These are phyloP conservation scores for Tolypocladium pustulatum DNA, from an alignment of 2,329 filamentous ascomycete species.

Conservation along the genomic window DNA sequence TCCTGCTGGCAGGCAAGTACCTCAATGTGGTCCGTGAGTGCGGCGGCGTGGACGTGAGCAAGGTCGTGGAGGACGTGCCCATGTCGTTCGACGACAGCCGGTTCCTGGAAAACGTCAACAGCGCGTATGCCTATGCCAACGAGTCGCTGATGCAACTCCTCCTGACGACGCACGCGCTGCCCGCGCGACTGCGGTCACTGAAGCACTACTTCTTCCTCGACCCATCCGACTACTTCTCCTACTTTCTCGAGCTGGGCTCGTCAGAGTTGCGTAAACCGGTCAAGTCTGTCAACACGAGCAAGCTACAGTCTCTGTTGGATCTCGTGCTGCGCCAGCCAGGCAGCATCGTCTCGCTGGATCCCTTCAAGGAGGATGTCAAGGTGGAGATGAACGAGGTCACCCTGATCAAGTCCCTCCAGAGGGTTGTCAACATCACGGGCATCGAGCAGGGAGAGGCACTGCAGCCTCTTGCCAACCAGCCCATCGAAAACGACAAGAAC, in stretches of 20 bases:
- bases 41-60: conserved; percentile 87
- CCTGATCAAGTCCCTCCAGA: conserved; percentile 86
- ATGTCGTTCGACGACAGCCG: conserved; percentile 82
- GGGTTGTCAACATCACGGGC: conserved; percentile 92
- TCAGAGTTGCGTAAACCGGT: conserved; percentile 87
- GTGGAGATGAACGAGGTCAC: conserved; percentile 94
- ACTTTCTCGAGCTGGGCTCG: conserved; percentile 85
- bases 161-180: conserved; percentile 84
- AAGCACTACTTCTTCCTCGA: conserved; percentile 99
- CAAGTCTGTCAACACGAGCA: conserved; percentile 79
- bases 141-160: conserved; percentile 84
- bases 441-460: conserved; percentile 84
- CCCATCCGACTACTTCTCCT: conserved; percentile 94
- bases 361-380: conserved; percentile 97
- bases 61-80: conserved; percentile 79
- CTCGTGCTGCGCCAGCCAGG: conserved; percentile 93
- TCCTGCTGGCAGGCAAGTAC: conserved; percentile 91
- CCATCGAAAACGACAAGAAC: conserved; percentile 71
- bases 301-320: conserved; percentile 91
- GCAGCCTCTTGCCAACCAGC: conserved; percentile 57
- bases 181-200: conserved; percentile 74
- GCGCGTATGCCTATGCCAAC: conserved; percentile 90
- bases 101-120: conserved; percentile 93
- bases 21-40: conserved; percentile 96
- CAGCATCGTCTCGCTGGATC: conserved; percentile 84